Conservation (phyloP, 306 rosid species). For the Sphenostylis stenocarpa region DNA sequence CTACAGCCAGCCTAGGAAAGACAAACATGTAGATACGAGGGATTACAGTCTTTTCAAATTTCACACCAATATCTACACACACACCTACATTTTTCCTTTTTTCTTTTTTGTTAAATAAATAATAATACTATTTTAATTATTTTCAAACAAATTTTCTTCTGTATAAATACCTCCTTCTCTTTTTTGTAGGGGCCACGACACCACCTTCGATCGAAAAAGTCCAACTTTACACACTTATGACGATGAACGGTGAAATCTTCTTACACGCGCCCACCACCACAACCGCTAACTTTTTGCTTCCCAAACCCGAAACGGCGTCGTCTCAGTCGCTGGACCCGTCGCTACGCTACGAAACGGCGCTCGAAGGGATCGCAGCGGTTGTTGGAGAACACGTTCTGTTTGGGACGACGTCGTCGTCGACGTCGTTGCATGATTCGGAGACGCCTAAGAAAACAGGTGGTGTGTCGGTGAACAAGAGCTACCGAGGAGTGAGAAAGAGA, state of each 20-base stretch:
- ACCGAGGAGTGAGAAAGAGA: slow-evolving; percentile 87
- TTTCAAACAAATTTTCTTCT: background rate
- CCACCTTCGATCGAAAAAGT: background rate
- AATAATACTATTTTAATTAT: too few species aligned
- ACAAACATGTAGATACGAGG: slow-evolving; percentile 40
- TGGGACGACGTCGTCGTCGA: slow-evolving; percentile 36
- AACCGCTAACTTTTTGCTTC: background rate
- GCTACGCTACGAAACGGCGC: background rate
- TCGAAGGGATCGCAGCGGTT: slow-evolving; percentile 85
- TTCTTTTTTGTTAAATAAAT: too few species aligned
- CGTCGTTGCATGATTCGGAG: background rate
- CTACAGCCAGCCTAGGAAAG: slow-evolving; percentile 34
- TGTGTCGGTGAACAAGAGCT: slow-evolving; percentile 24
- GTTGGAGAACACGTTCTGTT: slow-evolving; percentile 71
- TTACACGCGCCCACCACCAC: background rate
- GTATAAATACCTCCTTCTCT: background rate
- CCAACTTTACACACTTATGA: background rate
- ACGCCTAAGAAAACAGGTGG: background rate
- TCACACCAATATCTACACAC: slow-evolving; percentile 32
- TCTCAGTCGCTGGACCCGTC: too few species aligned
- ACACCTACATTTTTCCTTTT: background rate
- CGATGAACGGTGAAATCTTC: slow-evolving; percentile 27
- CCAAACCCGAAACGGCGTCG: background rate
- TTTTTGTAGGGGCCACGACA: background rate
- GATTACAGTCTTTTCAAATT: slow-evolving; percentile 42